Evolutionary conservation across 768 basidiomycete genomes (phyloP).

Genomic region (Roridomyces roridus): DNA sequence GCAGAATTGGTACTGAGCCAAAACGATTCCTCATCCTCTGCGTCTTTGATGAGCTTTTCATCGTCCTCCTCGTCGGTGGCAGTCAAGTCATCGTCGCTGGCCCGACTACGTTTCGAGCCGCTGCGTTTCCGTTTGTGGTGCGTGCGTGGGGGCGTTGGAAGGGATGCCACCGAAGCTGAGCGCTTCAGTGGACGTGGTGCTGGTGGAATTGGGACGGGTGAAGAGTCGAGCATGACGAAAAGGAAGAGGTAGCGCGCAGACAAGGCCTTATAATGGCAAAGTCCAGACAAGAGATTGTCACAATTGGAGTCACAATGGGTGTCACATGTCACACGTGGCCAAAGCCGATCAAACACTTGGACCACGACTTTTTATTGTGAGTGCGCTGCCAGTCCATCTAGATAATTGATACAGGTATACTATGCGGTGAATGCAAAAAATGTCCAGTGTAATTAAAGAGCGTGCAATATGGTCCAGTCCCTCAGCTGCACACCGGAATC

Average conservation of each 20-base stretch:
- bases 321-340: too few relatives aligned
- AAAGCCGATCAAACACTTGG: too few relatives aligned
- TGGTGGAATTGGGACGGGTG: conserved; percentile 39
- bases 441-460: too few relatives aligned
- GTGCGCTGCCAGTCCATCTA: too few relatives aligned
- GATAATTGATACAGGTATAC: too few relatives aligned
- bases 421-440: too few relatives aligned
- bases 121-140: conserved; percentile 54
- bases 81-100: conserved; percentile 40
- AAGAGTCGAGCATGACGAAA: conserved; percentile 38
- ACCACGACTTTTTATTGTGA: too few relatives aligned
- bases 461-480: not conserved
- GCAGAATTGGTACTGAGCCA: conserved; percentile 39
- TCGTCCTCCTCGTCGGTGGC: conserved; percentile 42
- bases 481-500: conserved; percentile 61
- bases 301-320: too few relatives aligned
- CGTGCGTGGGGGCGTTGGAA: conserved; percentile 73
- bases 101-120: conserved; percentile 52
- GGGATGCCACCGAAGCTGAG: conserved; percentile 65
- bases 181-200: conserved; percentile 57
- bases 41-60: conserved; percentile 32
- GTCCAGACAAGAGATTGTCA: too few relatives aligned
- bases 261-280: conserved; percentile 1
- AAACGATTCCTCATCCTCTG: conserved; percentile 59
- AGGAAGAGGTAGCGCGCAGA: conserved; percentile 10